Evolutionary conservation across 495 filamentous ascomycete genomes (phyloP), one percentile per base, ranked within the genome.

Genomic region (Tirmania nivea): DNA sequence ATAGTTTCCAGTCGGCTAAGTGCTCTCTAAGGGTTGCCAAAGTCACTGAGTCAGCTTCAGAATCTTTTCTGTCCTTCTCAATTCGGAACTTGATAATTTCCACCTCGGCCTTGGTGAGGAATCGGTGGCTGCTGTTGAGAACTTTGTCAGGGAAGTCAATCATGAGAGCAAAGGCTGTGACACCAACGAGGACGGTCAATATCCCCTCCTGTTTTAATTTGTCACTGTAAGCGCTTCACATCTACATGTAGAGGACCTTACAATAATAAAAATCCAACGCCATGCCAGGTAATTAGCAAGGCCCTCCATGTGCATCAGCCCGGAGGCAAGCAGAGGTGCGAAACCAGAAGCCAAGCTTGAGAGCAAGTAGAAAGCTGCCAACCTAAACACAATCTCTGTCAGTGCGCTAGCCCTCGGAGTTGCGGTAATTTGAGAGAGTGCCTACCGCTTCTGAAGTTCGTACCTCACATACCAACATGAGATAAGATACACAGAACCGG

Each of bases 221-320:
- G 20, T 63, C 10, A 65, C 49, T 31, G 57, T 19, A 3, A 14
- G 17, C 17, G 8, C 12, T 45, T 8, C 4, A 14, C 39, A 45
- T 14, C 39, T 45, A 45, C 14, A 14, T 3, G 14, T 4, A 45
- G 39, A 45, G 36, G 35, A 52, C 34, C 59, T 11, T 42, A 60
- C 71, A n/a, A 82, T 68, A 53, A 83, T 79, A 62, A 81, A 80
- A 52, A 86, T 84, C 82, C 82, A 86, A 36, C 78, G 73, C 82
- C 82, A 85, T 31, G 80, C 81, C 21, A 70, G 68, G 20, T 80
- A 66, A 0, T 75, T 75, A 0, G 67, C 76, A 5, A 80, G 62
- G 4, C 81, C 81, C 34, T 82, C 70, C 77, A 86, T 82, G 60
- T 82, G 74, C 20, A 75, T 74, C 47, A 84, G 79, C 1, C 65